These are phyloP conservation scores for Coemansia sp. DNA, from an alignment of 192 early-diverging fungal genomes.

Conservation along the genomic window DNA sequence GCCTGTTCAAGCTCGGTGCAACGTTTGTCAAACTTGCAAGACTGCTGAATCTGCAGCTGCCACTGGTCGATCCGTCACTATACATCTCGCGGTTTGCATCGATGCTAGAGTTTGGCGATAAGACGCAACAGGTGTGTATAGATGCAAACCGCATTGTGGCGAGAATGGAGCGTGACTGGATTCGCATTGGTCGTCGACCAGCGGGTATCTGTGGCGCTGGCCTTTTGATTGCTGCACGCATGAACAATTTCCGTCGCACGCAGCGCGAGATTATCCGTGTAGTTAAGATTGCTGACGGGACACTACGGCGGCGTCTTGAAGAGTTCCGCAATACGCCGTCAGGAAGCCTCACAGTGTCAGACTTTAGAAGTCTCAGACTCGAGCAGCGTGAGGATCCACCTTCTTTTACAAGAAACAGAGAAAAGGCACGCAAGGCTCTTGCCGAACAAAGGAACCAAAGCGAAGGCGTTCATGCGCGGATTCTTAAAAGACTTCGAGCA, in stretches of 20 bases:
- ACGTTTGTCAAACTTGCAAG: conserved; percentile 77
- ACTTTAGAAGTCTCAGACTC: conserved; percentile 85
- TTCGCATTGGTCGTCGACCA: conserved; percentile 82
- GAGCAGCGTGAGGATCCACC: conserved; percentile 82
- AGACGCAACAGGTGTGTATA: conserved; percentile 68
- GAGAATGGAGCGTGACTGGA: conserved; percentile 95
- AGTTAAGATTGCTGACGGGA: conserved; percentile 87
- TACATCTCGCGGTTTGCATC: conserved; percentile 91
- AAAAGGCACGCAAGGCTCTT: conserved; percentile 46
- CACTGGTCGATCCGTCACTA: conserved; percentile 87
- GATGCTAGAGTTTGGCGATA: conserved; percentile 87
- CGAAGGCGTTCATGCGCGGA: conserved; percentile 14
- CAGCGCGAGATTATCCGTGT: conserved; percentile 80
- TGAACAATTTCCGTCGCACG: conserved; percentile 86
- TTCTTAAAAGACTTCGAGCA: conserved; percentile 20
- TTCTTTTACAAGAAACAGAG: conserved; percentile 61
- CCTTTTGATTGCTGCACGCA: conserved; percentile 82
- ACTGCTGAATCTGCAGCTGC: conserved; percentile 60
- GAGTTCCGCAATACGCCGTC: conserved; percentile 84
- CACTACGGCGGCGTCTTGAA: conserved; percentile 73
- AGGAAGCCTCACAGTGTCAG: conserved; percentile 66
- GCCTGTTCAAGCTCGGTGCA: conserved; percentile 85
- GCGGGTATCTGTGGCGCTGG: conserved; percentile 94
- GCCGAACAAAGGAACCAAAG: conserved; percentile 14
- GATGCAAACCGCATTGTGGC: conserved; percentile 81